Base-by-base conservation (phyloP, 2,329 filamentous ascomycete genomes). In the Colletotrichum incanum region DNA sequence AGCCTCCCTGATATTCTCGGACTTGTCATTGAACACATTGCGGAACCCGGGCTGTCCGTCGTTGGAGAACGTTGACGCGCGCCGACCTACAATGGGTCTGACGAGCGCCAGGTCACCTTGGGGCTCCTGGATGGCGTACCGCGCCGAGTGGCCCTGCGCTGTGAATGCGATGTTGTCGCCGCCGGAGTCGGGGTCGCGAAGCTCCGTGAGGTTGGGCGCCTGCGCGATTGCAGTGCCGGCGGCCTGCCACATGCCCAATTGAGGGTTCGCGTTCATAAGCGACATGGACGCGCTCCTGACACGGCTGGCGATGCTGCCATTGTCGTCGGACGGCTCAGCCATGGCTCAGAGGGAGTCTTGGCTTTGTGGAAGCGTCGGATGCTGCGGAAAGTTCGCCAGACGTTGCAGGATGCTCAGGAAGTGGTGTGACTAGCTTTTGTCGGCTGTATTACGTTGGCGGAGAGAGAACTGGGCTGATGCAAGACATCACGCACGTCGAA, bases 231-330 rank as follows among this genome's bases (percentile, higher is more conserved):
- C 78, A 20, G 78, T 79, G 59, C 78, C 78, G 49, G 78, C 74
- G 60, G 78, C 78, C 73, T 79, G 78, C 78, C 78, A 79, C 67
- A 78, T 76, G 66, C 78, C 78, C 50, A 79, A 72, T 70, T 79
- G 78, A 2, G 77, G 78, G 59, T 77, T 79, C 52, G 74, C 73
- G 41, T 78, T 77, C 45, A 78, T 72, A 56, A 79, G 34, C 18
- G 77, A 76, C 55, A 78, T 18, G 34, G 78, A 79, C 14, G 77
- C 78, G 43, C 76, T 71, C 8, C 78, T 72, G 74, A 75, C 78
- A 59, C 76, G 76, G 45, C 73, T 73, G 50, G 75, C 74, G 70
- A 78, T 73, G 65, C 74, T 65, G 23, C 43, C 62, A 54, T 62
- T 69, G 20, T 59, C 34, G 39, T 43, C 63, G 52, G 65, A 12